Evolutionary conservation across 163 green algal species (phyloP).

Genomic region (Scenedesmus sp.): DNA sequence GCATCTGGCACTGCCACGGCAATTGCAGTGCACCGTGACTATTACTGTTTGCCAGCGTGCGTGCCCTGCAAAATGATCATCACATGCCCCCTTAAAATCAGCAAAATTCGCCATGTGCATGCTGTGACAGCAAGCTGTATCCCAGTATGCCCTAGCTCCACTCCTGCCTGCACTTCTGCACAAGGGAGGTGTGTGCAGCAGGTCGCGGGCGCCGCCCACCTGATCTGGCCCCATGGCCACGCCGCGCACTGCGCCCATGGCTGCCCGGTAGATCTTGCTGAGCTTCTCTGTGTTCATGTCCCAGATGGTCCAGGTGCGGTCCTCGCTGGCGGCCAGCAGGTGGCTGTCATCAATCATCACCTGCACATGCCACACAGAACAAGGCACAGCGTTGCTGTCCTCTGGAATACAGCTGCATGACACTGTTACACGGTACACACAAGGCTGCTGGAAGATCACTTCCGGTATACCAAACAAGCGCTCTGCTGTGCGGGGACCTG

Average conservation of each 20-base stretch:
- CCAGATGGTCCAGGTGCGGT: constrained; percentile 59
- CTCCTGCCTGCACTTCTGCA: not conserved
- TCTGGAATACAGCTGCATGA: not conserved
- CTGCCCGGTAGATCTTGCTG: constrained; percentile 7
- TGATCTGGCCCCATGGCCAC: constrained; percentile 58
- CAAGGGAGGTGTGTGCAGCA: not conserved
- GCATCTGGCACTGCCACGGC: not conserved
- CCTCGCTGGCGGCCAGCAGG: constrained; percentile 51
- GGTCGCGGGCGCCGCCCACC: constrained; percentile 16
- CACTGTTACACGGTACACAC: not conserved
- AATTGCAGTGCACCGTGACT: not conserved
- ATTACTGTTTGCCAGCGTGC: not conserved
- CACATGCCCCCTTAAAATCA: too few relatives aligned
- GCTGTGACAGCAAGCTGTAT: not conserved
- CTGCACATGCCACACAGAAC: not conserved
- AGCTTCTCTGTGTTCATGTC: constrained; percentile 48
- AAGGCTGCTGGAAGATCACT: not conserved
- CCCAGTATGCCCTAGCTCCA: not conserved
- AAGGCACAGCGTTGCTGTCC: not conserved
- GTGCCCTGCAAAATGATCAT: not conserved
- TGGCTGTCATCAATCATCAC: constrained; percentile 46
- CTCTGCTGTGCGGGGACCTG: not conserved
- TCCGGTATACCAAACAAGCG: not conserved
- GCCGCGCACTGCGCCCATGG: constrained; percentile 44
- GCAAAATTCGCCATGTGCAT: too few relatives aligned